These are phyloP conservation scores for Plantago rigida DNA, from an alignment of 305 asterid species.

Conservation along the genomic window DNA sequence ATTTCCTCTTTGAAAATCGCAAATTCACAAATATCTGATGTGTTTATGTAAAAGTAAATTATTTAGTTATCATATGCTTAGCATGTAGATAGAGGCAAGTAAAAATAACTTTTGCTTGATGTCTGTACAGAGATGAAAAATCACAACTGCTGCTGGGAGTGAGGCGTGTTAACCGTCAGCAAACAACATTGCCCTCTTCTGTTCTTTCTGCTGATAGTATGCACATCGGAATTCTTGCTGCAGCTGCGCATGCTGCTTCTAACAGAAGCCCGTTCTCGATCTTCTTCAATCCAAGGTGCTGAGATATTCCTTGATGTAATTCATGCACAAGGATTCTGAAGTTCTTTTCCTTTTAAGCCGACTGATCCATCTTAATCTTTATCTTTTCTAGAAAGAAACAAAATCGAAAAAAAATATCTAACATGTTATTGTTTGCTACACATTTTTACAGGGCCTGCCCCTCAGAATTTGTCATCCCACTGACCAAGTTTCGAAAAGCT, in stretches of 20 bases:
- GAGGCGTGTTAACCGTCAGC: conserved; percentile 87
- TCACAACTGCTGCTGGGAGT: conserved; percentile 77
- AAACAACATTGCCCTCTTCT: conserved; percentile 66
- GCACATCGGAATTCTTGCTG: conserved; percentile 93
- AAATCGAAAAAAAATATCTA: not conserved
- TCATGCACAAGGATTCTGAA: not conserved
- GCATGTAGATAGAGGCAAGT: too few relatives aligned
- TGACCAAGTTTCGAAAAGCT: conserved; percentile 61
- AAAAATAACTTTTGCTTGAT: not conserved
- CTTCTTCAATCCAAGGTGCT: conserved; percentile 84
- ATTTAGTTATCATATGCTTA: too few relatives aligned
- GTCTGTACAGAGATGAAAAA: conserved; percentile 51
- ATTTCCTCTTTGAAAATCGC: too few relatives aligned
- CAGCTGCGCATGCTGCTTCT: conserved; percentile 95
- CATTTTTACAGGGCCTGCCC: conserved; percentile 69
- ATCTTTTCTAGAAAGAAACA: not conserved
- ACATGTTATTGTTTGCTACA: conserved; percentile 1
- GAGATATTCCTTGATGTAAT: not conserved
- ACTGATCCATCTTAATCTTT: not conserved
- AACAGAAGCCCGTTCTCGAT: conserved; percentile 66
- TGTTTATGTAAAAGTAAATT: too few relatives aligned
- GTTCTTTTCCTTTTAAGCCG: not conserved
- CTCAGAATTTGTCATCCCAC: conserved; percentile 74
- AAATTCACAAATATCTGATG: too few relatives aligned
- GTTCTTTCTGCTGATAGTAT: conserved; percentile 89